phyloP scores from a whole-genome alignment of 305 asterid genomes.

The Fraxinus paxiana region DNA sequence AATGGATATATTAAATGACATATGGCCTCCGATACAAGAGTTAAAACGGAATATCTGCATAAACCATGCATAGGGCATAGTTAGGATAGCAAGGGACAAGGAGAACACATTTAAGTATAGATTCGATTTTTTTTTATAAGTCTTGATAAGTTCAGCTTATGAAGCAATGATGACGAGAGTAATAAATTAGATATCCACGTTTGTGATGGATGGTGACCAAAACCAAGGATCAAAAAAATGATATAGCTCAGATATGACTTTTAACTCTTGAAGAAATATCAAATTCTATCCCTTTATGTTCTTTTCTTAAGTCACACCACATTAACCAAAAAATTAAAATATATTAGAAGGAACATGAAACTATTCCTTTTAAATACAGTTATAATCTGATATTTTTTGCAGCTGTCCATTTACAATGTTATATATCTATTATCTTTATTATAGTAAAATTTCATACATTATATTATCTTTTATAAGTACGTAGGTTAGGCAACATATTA shows the following conservation, averaged over 20 bases:
- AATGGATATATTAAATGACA: conserved; percentile 97
- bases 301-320: background rate
- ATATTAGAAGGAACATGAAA: background rate
- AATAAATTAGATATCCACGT: background rate
- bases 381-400: background rate
- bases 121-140: background rate
- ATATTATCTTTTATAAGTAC: background rate
- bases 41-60: conserved; percentile 89
- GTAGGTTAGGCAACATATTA: background rate
- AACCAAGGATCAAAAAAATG: background rate
- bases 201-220: background rate
- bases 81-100: conserved; percentile 9
- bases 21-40: conserved; percentile 95
- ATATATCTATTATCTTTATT: background rate
- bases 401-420: background rate
- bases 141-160: background rate
- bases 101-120: background rate
- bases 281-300: background rate
- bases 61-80: conserved; percentile 17
- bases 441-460: background rate
- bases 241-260: background rate
- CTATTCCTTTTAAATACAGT: background rate
- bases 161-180: background rate
- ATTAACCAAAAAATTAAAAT: background rate
- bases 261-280: background rate